These are phyloP conservation scores for Peziza echinospora DNA, from an alignment of 495 filamentous ascomycete genomes.

Conservation along the genomic window DNA sequence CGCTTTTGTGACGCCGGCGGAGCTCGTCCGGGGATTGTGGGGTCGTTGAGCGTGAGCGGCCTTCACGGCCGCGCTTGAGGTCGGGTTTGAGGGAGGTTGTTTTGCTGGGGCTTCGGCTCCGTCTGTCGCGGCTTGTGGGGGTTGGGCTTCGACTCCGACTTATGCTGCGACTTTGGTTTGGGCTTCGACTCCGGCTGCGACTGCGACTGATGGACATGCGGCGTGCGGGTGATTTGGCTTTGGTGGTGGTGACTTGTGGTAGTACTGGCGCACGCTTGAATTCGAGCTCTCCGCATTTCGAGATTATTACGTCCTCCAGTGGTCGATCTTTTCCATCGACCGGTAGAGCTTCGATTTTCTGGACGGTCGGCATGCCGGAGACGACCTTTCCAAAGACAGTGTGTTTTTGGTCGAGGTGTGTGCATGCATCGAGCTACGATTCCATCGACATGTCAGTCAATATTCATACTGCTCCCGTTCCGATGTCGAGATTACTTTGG, in stretches of 20 bases:
- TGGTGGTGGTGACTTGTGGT: background rate
- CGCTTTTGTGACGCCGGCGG: background rate
- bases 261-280: background rate
- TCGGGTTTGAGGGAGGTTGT: background rate
- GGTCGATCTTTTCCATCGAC: constrained; percentile 24
- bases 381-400: constrained; percentile 24
- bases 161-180: background rate
- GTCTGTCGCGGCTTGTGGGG: background rate
- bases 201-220: background rate
- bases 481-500: no score
- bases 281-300: constrained; percentile 24
- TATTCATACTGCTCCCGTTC: no score
- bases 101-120: no score
- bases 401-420: constrained; percentile 22
- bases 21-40: background rate
- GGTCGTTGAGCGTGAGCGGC: background rate
- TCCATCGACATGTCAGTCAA: no score
- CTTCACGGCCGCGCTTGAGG: background rate
- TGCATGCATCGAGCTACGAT: background rate
- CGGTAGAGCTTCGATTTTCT: constrained; percentile 19
- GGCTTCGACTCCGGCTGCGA: background rate
- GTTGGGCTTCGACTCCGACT: background rate
- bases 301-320: constrained; percentile 19
- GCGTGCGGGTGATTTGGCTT: background rate
- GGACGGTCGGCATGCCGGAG: constrained; percentile 19